A percentile compares a stretch with the other conserved stretches of the same genome.
Evolutionary conservation across 1,284 basidiomycete species (phyloP).

Genomic region (Puccinia triticina): DNA sequence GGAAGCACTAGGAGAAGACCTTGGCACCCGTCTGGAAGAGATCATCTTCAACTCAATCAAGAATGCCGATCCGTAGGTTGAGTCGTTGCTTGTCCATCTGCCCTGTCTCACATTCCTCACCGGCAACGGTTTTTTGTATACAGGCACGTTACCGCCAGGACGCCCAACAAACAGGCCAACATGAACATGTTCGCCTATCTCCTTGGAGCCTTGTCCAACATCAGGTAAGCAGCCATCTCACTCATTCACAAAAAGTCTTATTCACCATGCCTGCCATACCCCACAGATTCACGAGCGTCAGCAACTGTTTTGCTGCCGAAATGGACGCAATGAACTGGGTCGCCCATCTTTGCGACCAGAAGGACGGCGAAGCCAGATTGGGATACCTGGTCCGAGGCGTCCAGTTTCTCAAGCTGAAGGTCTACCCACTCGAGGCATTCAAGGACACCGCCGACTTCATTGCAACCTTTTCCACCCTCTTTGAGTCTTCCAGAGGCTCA

Average conservation of each 20-base stretch:
- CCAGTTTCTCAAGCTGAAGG: too few relatives aligned
- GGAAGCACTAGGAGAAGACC: too few relatives aligned
- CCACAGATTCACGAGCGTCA: constrained; percentile 49
- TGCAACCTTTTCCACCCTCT: constrained; percentile 77
- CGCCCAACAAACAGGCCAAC: constrained; percentile 75
- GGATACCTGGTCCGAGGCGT: too few relatives aligned
- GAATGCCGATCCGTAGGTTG: constrained; percentile 67
- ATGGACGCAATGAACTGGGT: constrained; percentile 35
- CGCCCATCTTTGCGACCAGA: constrained; percentile 34
- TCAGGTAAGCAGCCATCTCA: too few relatives aligned
- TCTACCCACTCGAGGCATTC: too few relatives aligned
- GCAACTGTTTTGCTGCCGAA: constrained; percentile 49
- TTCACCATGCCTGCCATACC: neutral
- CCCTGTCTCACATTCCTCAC: neutral
- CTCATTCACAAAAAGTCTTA: too few relatives aligned
- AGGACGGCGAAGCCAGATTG: too few relatives aligned
- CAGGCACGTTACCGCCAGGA: constrained; percentile 60
- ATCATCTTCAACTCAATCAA: constrained; percentile 83
- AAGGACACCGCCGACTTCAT: constrained; percentile 93
- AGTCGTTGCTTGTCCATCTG: neutral
- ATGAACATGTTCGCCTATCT: constrained; percentile 79
- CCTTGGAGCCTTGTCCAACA: constrained; percentile 76
- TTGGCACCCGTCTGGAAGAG: constrained; percentile 78
- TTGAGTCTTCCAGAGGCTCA: constrained; percentile 80
- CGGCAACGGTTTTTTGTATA: neutral